phyloP scores from a whole-genome alignment of 805 yeast genomes.

The Wickerhamomyces tratensis region DNA sequence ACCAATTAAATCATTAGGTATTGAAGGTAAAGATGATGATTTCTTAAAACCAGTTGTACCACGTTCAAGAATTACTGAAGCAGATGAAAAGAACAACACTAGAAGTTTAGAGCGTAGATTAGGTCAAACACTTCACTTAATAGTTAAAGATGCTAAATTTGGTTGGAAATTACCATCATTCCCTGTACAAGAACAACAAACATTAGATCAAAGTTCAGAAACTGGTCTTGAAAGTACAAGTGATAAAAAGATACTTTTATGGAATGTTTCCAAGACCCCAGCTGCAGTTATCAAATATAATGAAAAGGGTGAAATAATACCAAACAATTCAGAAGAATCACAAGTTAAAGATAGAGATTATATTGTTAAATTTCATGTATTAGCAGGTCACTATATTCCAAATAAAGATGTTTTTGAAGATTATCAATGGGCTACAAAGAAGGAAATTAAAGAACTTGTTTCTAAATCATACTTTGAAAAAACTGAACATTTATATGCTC shows the following conservation, averaged over 20 bases:
- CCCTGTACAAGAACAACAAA: slow-evolving; percentile 28
- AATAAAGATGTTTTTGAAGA: slow-evolving; percentile 27
- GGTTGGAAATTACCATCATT: slow-evolving; percentile 83
- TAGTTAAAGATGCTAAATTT: slow-evolving; percentile 37
- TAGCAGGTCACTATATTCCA: slow-evolving; percentile 66
- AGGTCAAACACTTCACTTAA: slow-evolving; percentile 69
- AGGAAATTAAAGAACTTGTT: slow-evolving; percentile 55
- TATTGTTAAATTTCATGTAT: slow-evolving; percentile 76
- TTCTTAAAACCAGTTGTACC: slow-evolving; percentile 61
- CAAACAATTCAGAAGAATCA: slow-evolving; percentile 5
- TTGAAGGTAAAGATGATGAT: slow-evolving; percentile 31
- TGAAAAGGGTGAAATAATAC: slow-evolving; percentile 11
- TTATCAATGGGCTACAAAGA: slow-evolving; percentile 78
- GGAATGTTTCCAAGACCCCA: slow-evolving; percentile 89
- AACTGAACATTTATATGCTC: slow-evolving; percentile 28
- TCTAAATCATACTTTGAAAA: slow-evolving; percentile 44
- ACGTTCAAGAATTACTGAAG: slow-evolving; percentile 65
- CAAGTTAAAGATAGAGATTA: slow-evolving; percentile 41
- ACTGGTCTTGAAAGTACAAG: slow-evolving; percentile 62
- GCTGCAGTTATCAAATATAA: slow-evolving; percentile 52
- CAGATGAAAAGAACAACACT: slow-evolving; percentile 56
- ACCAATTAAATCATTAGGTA: slow-evolving; percentile 25
- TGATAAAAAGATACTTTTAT: slow-evolving; percentile 69
- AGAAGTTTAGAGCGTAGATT: slow-evolving; percentile 71
- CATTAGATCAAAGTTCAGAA: slow-evolving; percentile 69